Base-by-base conservation (phyloP, 1,139 yeast genomes). In the Protomyces macrosporus region DNA sequence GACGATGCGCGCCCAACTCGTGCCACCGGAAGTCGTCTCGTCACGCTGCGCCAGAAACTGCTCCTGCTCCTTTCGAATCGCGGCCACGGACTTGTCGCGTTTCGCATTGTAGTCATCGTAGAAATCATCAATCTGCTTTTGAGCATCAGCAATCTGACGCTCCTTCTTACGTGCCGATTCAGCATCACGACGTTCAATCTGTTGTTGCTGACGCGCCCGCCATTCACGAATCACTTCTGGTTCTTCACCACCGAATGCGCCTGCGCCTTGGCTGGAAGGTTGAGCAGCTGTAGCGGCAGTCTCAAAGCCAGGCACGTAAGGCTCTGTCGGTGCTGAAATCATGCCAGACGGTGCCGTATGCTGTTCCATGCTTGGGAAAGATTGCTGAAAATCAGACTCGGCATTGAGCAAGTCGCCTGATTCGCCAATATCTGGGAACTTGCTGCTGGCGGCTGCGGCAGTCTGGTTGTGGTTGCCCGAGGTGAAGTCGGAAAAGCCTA, bases 71-170 rank as follows among this genome's bases (percentile, higher is more conserved):
- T 85, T 87, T 65, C 79, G 79, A 6, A 89, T 86, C 66, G 83
- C 82, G 68, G 83, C 85, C 67, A 87, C 79, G 64, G 84, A 83
- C 69, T 82, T 82, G 65, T 90, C 95, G 76, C 86, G 88, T 78
- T 93, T 93, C 72, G 81, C 79, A 77, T 90, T 90, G 80, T 95
- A 95, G 73, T 87, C 87, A 70, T 90, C 97, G 76, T 95, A 95
- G 76, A 93, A 93, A 70, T 89, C 97, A 74, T 93, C 97, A 72
- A 91, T 85, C 63, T 93, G 86, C 73, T 85, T 84, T 72, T 85
- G 84, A n/a, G 98, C 98, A 68, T 86, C 86, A 58, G 83, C 81
- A 65, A 87, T 81, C 66, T 90, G 81, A 67, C 86, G 91, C 55
- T 80, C 79, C 74, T 88, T 84, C 73, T 84, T 88, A 69, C 82